Conservation (phyloP, 306 rosid genomes). For the Carpinus fangiana region DNA sequence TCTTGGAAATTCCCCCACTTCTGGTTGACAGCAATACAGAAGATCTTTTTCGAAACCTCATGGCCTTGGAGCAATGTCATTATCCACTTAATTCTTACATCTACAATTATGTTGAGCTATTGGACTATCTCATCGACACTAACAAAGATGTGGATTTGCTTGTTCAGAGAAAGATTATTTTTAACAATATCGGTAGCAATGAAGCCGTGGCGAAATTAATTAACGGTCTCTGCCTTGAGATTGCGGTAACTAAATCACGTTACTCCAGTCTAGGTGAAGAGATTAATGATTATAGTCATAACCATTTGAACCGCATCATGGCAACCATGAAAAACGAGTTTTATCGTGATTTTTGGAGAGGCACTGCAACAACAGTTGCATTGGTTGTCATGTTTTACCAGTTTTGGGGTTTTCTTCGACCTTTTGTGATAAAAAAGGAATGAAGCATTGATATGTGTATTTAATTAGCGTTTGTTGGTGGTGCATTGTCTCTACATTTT, state of each 20-base stretch:
- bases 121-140: slow-evolving; percentile 24
- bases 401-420: not conserved
- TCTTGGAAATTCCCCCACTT: slow-evolving; percentile 6
- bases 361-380: slow-evolving; percentile 30
- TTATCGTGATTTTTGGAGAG: slow-evolving; percentile 38
- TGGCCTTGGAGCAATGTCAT: slow-evolving; percentile 35
- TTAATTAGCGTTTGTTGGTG: too few species aligned
- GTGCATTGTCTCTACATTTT: too few species aligned
- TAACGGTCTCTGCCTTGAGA: slow-evolving; percentile 7
- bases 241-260: not conserved
- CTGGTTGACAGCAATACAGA: slow-evolving; percentile 1
- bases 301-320: slow-evolving; percentile 4
- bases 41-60: slow-evolving; percentile 24
- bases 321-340: slow-evolving; percentile 30
- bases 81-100: slow-evolving; percentile 9
- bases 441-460: too few species aligned
- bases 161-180: slow-evolving; percentile 13
- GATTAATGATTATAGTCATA: not conserved
- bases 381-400: not conserved
- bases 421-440: not conserved
- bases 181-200: slow-evolving; percentile 27
- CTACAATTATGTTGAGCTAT: slow-evolving; percentile 28
- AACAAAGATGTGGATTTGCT: slow-evolving; percentile 26
- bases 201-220: slow-evolving; percentile 15
- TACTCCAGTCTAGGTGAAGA: not conserved